Evolutionary conservation across 2,329 filamentous ascomycete genomes (phyloP), one percentile per base, ranked within the genome.

Genomic region (Aspergillus sp.): DNA sequence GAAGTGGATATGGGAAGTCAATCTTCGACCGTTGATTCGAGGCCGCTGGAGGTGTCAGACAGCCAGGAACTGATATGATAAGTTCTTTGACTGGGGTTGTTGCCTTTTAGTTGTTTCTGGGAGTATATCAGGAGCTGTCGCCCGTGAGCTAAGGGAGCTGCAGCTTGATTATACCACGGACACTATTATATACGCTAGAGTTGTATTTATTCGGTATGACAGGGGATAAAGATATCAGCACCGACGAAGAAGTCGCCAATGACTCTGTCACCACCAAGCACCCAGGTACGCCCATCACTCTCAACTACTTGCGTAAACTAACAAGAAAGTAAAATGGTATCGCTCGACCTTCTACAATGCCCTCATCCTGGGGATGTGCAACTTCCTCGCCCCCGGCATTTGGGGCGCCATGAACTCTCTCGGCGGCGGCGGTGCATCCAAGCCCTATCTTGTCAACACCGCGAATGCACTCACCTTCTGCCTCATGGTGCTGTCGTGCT

Each of bases 351-450:
- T 88, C 64, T 91, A 85, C 76, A 90, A 91, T 74, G 86, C 88
- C 51, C 82, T 86, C 33, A 83, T 91, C 40, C 81, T 91, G 1
- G 88, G 89, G 0, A 72, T 90, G 9, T 89, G 86, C 73, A 89
- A 89, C 67, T 84, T 91, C 60, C 78, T 86, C 1, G 87, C 88
- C 0, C 88, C 88, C 0, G 88, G 88, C 0, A 87, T 90, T 60
- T 90, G 88, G 88, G 82, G 80, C 12, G 87, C 86, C 7, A 89
- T 90, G 87, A 90, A 90, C 74, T 86, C 83, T 0, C 80, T 91
- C 0, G 88, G 88, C 9, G 89, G 86, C 1, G 89, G 88, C 49
- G 89, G 89, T 3, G 80, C 83, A 30, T 80, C 86, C 61, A 80
- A 81, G 8, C 88, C 88, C 0, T 81, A 86, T 64, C 79, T 90